Evolutionary conservation across 1,284 basidiomycete species (phyloP).

Genomic region (Inonotus hispidus): DNA sequence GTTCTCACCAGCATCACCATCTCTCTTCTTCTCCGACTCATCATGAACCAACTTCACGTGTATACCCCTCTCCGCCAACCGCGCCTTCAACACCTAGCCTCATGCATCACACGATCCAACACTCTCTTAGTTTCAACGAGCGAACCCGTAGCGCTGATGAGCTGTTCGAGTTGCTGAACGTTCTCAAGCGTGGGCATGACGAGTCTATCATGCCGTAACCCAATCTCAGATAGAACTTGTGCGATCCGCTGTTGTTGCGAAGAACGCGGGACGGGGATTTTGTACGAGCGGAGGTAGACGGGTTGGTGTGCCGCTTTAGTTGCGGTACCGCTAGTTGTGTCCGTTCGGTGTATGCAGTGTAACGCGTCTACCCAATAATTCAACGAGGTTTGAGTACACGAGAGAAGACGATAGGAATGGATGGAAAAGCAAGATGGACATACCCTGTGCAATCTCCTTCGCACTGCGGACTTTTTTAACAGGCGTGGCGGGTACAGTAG

Average conservation of each 20-base stretch:
- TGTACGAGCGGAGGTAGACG: conserved; percentile 77
- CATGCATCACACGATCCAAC: conserved; percentile 82
- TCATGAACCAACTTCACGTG: too few species aligned
- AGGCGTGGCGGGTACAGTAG: conserved; percentile 12
- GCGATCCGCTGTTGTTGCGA: conserved; percentile 69
- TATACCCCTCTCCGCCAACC: conserved; percentile 62
- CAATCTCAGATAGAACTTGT: conserved; percentile 70
- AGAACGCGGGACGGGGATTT: conserved; percentile 72
- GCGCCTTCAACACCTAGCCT: conserved; percentile 68
- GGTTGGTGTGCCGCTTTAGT: conserved; percentile 75
- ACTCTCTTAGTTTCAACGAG: conserved; percentile 84
- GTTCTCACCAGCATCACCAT: conserved; percentile 34
- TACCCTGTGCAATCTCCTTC: conserved; percentile 24
- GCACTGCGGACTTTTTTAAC: conserved; percentile 27
- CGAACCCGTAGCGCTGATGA: conserved; percentile 65
- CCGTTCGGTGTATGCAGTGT: conserved; percentile 72
- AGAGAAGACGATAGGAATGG: conserved; percentile 6
- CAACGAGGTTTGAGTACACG: background rate
- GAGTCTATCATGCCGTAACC: conserved; percentile 65
- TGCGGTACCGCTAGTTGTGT: conserved; percentile 45
- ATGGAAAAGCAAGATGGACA: background rate
- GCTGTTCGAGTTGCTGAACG: conserved; percentile 61
- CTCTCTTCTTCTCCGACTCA: too few species aligned
- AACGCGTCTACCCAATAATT: conserved; percentile 49
- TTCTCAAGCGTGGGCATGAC: conserved; percentile 91